Evolutionary conservation across 371 early-diverging fungal species (phyloP), one percentile per base, ranked within the genome.

Genomic region (Zancudomyces culisetae): DNA sequence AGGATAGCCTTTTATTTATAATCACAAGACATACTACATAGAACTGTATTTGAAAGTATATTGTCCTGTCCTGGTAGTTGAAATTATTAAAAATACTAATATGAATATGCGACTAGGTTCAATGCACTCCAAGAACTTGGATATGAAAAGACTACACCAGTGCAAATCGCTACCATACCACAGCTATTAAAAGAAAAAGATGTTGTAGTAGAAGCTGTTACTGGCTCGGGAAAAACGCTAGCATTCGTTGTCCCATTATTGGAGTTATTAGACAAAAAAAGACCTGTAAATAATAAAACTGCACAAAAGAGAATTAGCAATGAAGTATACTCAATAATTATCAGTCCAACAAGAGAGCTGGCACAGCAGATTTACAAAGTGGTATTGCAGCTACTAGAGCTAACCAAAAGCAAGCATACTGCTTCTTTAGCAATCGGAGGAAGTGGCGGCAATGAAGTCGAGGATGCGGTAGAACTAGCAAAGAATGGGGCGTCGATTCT

Each of bases 221-320:
- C 99, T 3, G 99, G 99, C n/a, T 90, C 92, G 2, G 99, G 99
- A 43, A 99, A 99, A 61, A 98, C 99, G 0, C 70, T 98, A 18
- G 79, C 97, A 0, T 99, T 96, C 73, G 71, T 94, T 3, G 76
- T 98, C n/a, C 99, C 99, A 8, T 78, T 96, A 26, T 68, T 98
- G 4, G 90, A 95, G 59, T 80, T 87, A 59, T 68, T 94, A 6
- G 56, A 77, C 43, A 68, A 77, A 27, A 64, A 78, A 51, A 75
- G 70, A 48, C 15, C 20, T 15, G 23, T 27, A 29, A 56, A 6
- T 23, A 68, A 62, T 2, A 70, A 73, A 22, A 66, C 85, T 19
- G 62, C 66, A n/a, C 75, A 75, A 8, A n/a, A n/a, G n/a, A n/a
- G n/a, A n/a, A n/a, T n/a, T n/a, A n/a, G n/a, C n/a, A 62, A 78